Base-by-base conservation (phyloP, 2,329 filamentous ascomycete genomes). In the Elsinoe arachidis region DNA sequence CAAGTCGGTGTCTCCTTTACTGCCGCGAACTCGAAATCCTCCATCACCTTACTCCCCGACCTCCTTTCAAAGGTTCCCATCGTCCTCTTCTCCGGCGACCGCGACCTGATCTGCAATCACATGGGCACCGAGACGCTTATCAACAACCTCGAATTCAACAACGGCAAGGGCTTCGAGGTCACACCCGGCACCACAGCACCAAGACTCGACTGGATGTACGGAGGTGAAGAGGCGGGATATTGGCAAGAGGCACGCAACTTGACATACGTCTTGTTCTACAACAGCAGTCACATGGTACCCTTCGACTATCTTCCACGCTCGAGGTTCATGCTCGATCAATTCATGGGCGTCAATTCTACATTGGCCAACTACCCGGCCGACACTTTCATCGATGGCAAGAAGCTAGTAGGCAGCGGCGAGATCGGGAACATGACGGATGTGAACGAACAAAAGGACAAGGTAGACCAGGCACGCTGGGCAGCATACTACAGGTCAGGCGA, bases 71-170 rank as follows among this genome's bases (percentile, higher is more conserved):
- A 93, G 58, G 74, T 97, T 9, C 86, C 87, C 1, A 80, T 95
- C 39, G 75, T 96, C 1, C 81, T 99, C 17, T 99, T 97, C 75
- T 96, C 90, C 2, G 93, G 93, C 55, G 88, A 91, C 60, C 84
- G 95, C 66, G 93, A 99, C 70, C 76, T 97, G 21, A 97, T 99
- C 65, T 99, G 93, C 80, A 99, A 99, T 70, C 90, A 99, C 69
- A 75, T 96, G 30, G 93, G 93, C 59, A 99, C 93, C 0, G 93
- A 99, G 69, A 82, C 87, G 26, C 72, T 99, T 63, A 96, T 99
- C 67, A 84, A 86, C 70, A 91, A 90, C 67, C 84, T 99, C 82
- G 76, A 86, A 63, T 99, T 91, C 90, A 93, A 90, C 64, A 90
- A 87, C 54, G 92, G 85, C 57, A 92, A 87, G 64, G 95, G 93